Evolutionary conservation across 1,139 yeast genomes (phyloP).

Genomic region (Magnusiomyces suaveolens): DNA sequence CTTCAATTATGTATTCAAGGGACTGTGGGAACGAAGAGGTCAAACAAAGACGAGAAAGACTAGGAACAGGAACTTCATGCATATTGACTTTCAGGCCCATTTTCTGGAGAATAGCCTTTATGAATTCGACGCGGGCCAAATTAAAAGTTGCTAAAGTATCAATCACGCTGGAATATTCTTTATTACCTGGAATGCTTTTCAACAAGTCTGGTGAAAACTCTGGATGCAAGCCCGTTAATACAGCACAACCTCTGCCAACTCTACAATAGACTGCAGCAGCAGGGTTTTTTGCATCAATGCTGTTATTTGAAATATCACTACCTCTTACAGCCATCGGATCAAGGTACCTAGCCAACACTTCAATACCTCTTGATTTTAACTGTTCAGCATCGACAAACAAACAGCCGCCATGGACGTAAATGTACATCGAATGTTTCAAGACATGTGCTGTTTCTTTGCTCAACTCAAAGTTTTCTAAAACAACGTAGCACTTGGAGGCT

Average conservation of each 20-base stretch:
- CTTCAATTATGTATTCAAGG: conserved; percentile 27
- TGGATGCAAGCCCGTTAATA: conserved; percentile 85
- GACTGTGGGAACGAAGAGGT: conserved; percentile 29
- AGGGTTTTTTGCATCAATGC: conserved; percentile 21
- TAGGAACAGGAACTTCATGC: conserved; percentile 44
- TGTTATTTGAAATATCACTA: conserved; percentile 31
- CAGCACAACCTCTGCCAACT: conserved; percentile 68
- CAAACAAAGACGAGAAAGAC: conserved; percentile 53
- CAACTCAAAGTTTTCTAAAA: conserved; percentile 13
- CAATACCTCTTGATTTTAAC: conserved; percentile 41
- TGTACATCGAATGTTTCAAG: conserved; percentile 15
- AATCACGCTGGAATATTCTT: conserved; percentile 34
- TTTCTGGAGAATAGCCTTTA: conserved; percentile 46
- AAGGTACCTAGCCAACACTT: conserved; percentile 58
- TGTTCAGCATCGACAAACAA: conserved; percentile 66
- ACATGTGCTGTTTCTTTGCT: not conserved
- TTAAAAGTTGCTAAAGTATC: conserved; percentile 39
- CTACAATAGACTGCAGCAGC: conserved; percentile 61
- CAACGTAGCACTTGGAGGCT: conserved; percentile 43
- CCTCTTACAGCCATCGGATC: conserved; percentile 40
- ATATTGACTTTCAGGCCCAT: conserved; percentile 64
- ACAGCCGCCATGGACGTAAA: conserved; percentile 83
- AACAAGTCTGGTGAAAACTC: conserved; percentile 60
- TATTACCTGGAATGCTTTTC: conserved; percentile 27
- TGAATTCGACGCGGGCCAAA: conserved; percentile 42